Base-by-base conservation (phyloP, 139 green algal genomes). In the Tetradesmus lagerheimii region DNA sequence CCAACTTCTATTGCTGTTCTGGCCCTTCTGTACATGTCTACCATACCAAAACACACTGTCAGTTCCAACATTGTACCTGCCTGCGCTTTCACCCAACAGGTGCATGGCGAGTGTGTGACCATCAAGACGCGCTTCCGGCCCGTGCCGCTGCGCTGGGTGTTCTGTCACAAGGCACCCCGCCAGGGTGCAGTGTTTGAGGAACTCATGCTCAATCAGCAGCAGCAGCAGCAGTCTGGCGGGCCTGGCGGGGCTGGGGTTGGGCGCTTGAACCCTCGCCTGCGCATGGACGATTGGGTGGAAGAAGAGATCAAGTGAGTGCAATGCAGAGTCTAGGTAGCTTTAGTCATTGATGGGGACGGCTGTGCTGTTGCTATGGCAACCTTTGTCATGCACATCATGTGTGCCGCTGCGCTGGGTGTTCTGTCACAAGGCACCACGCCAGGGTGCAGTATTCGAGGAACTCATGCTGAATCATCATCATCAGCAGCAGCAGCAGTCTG, bases 71-170 rank as follows among this genome's bases (percentile, higher is more conserved):
- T n/a, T n/a, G n/a, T 50, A 50, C 31, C 34, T 83, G 76, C 76
- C 76, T 83, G 15, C 15, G 11, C 62, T 3, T 88, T 8, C 20
- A 0, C 75, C n/a, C n/a, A n/a, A 12, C 93, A 96, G 94, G 95
- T 97, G 86, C 96, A 98, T 91, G 92, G 93, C 38, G 53, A 89
- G 20, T 97, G 95, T 81, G 91, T 94, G 35, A 98, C 96, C 1
- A 91, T 99, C 47, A 95, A 94, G n/a, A 99, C 96, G 0, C 89
- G 87, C 20, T 97, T 96, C 92, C 92, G 98, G 3, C 98, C 98
- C 0, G 97, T 99, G n/a, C 98, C 98, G 9, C 94, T 99, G 66
- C 95, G 90, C 41, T 99, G 98, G 98, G 94, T 97, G 86, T 99
- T 97, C 81, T 95, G 93, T 81, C 92, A 96, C 89, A 87, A 71